A percentile compares a stretch with the other conserved stretches of the same genome.
These are phyloP conservation scores for Astrocystis sublimbata DNA, from an alignment of 495 filamentous ascomycete species.

Conservation along the genomic window DNA sequence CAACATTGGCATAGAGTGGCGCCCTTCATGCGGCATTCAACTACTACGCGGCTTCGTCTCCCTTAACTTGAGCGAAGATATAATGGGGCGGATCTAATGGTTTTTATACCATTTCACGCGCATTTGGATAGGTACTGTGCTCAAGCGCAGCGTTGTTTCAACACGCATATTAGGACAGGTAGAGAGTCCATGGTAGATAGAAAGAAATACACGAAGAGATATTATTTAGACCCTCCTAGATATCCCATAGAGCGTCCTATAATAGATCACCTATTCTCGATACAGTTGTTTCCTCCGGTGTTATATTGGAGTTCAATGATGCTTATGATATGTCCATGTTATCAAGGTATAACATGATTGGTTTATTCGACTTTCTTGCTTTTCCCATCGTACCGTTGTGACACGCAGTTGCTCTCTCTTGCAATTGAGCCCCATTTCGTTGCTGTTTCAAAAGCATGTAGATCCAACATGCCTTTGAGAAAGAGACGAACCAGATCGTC, in stretches of 20 bases:
- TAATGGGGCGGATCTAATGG: background rate
- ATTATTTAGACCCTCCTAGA: background rate
- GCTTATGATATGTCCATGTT: too few species aligned
- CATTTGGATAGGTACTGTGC: too few species aligned
- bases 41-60: constrained; percentile 25
- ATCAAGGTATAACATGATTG: background rate
- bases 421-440: too few species aligned
- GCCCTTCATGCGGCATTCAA: constrained; percentile 23
- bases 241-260: background rate
- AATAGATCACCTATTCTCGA: constrained; percentile 6
- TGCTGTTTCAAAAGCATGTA: too few species aligned
- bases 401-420: too few species aligned
- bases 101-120: background rate
- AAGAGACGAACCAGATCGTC: too few species aligned
- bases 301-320: background rate
- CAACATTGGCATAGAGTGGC: constrained; percentile 23
- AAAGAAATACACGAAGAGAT: too few species aligned
- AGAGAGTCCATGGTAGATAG: background rate
- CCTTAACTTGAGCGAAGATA: constrained; percentile 26
- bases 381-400: background rate
- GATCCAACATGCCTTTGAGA: too few species aligned
- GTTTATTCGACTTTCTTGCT: background rate
- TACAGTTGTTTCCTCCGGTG: background rate
- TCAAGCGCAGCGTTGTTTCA: constrained; percentile 14
- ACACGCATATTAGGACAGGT: constrained; percentile 7